phyloP scores from a whole-genome alignment of 345 rosid species.

The Luvunga scandens region DNA sequence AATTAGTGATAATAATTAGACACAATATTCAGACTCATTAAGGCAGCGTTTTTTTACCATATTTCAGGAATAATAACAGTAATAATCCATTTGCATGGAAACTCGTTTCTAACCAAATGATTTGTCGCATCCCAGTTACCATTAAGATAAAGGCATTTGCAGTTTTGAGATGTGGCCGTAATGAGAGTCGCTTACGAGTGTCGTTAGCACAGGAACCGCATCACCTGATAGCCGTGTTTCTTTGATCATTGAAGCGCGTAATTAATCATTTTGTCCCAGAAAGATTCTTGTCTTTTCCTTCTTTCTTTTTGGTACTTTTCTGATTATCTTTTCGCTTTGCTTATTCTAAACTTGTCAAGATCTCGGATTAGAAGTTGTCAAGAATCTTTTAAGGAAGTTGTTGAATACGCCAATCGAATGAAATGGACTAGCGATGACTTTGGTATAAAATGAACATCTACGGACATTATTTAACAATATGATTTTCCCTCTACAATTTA shows the following conservation, averaged over 20 bases:
- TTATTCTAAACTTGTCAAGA: neutral
- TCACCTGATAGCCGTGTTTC: neutral
- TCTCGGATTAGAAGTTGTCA: neutral
- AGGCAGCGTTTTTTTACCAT: neutral
- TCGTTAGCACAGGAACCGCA: neutral
- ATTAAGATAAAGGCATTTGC: neutral
- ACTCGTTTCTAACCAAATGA: neutral
- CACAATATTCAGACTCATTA: neutral
- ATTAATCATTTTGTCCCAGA: neutral
- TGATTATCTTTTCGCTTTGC: neutral
- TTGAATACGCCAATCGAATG: neutral
- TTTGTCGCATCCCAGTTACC: neutral
- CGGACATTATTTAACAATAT: neutral
- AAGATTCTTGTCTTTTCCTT: neutral
- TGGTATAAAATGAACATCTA: neutral
- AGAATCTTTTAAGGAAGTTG: too few relatives aligned
- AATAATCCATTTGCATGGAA: neutral
- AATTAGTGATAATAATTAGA: neutral
- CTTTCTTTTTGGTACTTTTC: neutral
- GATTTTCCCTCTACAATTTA: neutral
- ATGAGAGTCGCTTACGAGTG: neutral
- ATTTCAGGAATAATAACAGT: neutral
- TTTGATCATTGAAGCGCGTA: conserved; percentile 5
- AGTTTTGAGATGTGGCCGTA: neutral
- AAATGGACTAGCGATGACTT: neutral